These are phyloP conservation scores for Stephania japonica DNA, from an alignment of 164 flowering plant species.

Conservation along the genomic window DNA sequence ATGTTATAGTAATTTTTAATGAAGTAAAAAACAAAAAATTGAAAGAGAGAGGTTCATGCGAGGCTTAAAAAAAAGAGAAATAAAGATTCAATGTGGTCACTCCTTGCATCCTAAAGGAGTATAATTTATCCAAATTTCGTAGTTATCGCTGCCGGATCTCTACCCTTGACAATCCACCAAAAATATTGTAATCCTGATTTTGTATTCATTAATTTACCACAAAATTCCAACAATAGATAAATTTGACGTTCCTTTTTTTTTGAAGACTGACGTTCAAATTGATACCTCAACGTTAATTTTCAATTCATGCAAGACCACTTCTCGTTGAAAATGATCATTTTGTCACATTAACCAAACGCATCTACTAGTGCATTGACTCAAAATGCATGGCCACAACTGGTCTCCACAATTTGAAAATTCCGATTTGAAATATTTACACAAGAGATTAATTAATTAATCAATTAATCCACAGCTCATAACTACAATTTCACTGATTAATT, in stretches of 20 bases:
- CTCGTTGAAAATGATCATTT: background rate
- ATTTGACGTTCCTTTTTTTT: background rate
- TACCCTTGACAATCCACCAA: background rate
- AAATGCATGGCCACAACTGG: too few species aligned
- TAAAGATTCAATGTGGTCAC: background rate
- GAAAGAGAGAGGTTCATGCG: too few species aligned
- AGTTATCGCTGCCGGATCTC: background rate
- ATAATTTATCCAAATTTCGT: background rate
- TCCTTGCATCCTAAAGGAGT: background rate
- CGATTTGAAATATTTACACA: slow-evolving; percentile 2
- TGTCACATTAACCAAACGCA: background rate
- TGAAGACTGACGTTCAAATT: too few species aligned
- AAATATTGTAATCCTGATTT: background rate
- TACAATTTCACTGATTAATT: too few species aligned
- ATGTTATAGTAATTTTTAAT: too few species aligned
- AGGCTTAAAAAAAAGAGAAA: too few species aligned
- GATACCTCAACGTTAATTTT: too few species aligned
- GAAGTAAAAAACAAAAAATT: too few species aligned
- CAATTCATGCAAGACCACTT: too few species aligned
- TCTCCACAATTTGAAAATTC: too few species aligned
- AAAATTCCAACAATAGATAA: background rate
- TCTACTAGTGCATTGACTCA: background rate
- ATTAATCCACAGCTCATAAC: too few species aligned
- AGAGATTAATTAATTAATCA: too few species aligned
- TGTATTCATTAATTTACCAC: background rate